Evolutionary conservation across 2,329 filamentous ascomycete species (phyloP), one percentile per base, ranked within the genome.

Genomic region (Penicillium sp.): DNA sequence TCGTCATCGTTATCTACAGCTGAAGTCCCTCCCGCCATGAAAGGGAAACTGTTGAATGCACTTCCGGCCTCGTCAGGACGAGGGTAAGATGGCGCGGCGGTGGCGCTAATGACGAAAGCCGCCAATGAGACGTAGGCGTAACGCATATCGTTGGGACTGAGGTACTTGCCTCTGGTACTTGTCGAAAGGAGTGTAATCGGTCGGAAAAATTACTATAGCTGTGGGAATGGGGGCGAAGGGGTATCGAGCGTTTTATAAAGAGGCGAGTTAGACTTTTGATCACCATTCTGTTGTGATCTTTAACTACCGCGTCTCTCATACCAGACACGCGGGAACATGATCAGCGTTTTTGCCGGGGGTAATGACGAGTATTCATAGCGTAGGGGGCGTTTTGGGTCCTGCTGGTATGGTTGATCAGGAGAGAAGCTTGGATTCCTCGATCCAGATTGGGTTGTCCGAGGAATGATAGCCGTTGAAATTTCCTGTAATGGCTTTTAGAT

Each of bases 41-140:
- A 66, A 13, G 63, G 63, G 54, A 58, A 67, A 21, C 48, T 58
- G 44, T 31, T 56, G 31, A 65, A 59, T 2, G 58, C 52, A 24
- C 60, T 46, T 10, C 49, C 39, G 39, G 22, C 2, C 3, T 31
- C 19, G 4, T 42, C 57, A 1, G 60, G 42, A 24, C 57, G 55
- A 10, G 60, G 59, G 19, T 55, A 55, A 10, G 59, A 57, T 2
- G 65, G 65, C 1, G 62, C 60, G 11, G 60, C 65, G n/a, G 56
- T 65, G 7, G 72, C 74, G 16, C 70, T 53, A 43, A 76, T 49
- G 48, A 73, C 73, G 29, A 74, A 66, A 9, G 71, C 47, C 26
- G 60, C 65, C 55, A 66, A 48, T 33, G 65, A 65, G 35, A 67
- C 21, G 49, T 66, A 67, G n/a, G 63, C 60, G 19, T 51, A 35